These are phyloP conservation scores for Mesembryanthemum crystallinum DNA, from an alignment of 148 eudicot species.

Conservation along the genomic window DNA sequence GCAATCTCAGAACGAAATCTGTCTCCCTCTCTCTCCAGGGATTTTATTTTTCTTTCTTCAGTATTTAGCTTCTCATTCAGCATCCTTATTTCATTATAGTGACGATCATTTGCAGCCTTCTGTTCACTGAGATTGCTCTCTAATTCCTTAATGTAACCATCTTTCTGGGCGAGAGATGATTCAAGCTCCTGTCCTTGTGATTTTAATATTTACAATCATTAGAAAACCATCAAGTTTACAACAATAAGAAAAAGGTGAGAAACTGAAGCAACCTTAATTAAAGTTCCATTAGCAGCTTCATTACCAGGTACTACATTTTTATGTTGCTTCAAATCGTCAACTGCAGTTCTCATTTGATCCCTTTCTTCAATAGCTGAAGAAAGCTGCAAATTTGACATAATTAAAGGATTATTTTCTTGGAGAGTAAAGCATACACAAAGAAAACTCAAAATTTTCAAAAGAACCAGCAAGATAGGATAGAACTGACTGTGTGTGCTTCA, in stretches of 20 bases:
- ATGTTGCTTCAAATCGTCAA: slow-evolving; percentile 46
- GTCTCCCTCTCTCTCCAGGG: slow-evolving; percentile 85
- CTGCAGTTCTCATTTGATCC: slow-evolving; percentile 47
- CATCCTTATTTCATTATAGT: slow-evolving; percentile 62
- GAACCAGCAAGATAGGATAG: background rate
- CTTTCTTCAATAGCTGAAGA: slow-evolving; percentile 71
- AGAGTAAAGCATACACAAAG: background rate
- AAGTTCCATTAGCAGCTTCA: slow-evolving; percentile 44
- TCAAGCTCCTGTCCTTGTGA: slow-evolving; percentile 64
- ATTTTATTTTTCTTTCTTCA: slow-evolving; percentile 77
- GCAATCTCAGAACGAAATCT: slow-evolving; percentile 86
- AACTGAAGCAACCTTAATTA: slow-evolving; percentile 50
- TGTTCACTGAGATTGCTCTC: slow-evolving; percentile 56
- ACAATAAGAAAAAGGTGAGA: background rate
- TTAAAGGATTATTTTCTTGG: background rate
- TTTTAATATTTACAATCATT: slow-evolving; percentile 21
- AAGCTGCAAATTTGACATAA: slow-evolving; percentile 42
- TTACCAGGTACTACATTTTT: slow-evolving; percentile 45
- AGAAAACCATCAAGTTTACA: slow-evolving; percentile 15
- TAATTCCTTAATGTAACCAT: slow-evolving; percentile 59
- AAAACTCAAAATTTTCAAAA: background rate
- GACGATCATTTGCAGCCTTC: slow-evolving; percentile 58
- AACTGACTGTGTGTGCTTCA: background rate
- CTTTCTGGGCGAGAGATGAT: slow-evolving; percentile 62
- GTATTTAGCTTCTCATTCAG: slow-evolving; percentile 72